Evolutionary conservation across 352 stramenopile genomes (phyloP).

Genomic region (Phytopythium cucurbitacearum): DNA sequence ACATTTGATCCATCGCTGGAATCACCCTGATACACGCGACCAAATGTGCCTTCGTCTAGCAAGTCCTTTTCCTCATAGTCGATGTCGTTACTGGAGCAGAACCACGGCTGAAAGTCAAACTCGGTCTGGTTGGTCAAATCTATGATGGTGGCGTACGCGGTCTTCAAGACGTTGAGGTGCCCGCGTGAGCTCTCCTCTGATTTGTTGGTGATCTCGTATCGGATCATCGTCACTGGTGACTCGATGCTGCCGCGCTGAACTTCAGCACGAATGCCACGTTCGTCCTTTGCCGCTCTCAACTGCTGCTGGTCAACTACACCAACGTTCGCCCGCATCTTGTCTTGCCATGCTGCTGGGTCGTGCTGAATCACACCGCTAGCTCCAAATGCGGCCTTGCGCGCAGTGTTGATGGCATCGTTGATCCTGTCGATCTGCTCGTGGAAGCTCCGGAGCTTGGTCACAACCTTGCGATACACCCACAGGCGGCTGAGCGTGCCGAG

Average conservation of each 20-base stretch:
- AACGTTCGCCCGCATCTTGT: too few species aligned
- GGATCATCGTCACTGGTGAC: conserved; percentile 15
- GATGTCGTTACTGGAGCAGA: conserved; percentile 19
- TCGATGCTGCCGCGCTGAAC: background rate
- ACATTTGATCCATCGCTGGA: conserved; percentile 21
- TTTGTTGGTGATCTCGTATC: conserved; percentile 15
- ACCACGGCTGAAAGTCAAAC: conserved; percentile 11
- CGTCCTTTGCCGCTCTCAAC: conserved; percentile 6
- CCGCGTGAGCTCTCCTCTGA: conserved; percentile 12
- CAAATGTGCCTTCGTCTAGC: conserved; percentile 20
- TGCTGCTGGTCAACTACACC: too few species aligned
- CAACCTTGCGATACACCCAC: background rate
- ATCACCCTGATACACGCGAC: conserved; percentile 17
- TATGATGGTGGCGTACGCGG: conserved; percentile 13
- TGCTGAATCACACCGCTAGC: too few species aligned
- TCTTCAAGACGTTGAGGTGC: conserved; percentile 19
- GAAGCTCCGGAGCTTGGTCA: background rate
- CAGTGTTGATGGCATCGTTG: background rate
- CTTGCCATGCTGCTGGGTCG: too few species aligned
- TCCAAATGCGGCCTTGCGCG: too few species aligned
- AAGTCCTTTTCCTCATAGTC: conserved; percentile 10
- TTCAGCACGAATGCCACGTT: background rate
- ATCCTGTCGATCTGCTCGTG: background rate
- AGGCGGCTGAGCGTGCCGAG: background rate
- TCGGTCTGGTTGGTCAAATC: conserved; percentile 8